Base-by-base conservation (phyloP, 148 eudicot species). In the Dysphania ambrosioides region DNA sequence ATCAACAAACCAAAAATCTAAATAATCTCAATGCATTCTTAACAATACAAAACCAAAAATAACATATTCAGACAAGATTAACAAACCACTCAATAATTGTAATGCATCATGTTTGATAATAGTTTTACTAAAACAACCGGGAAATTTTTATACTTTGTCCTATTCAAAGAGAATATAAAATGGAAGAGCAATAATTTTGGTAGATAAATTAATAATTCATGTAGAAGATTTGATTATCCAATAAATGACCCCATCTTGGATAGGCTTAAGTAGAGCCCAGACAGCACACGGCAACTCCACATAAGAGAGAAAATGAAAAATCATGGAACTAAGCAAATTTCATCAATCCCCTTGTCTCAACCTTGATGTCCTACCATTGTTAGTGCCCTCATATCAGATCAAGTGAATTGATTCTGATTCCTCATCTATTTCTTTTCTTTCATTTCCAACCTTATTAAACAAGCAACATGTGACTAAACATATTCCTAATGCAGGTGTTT, bases 321-420 rank as follows among this genome's bases (percentile, higher is more conserved):
- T 27, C 57, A 32, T 24, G 75, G 68, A n/a, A n/a, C n/a, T n/a
- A n/a, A n/a, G n/a, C n/a, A n/a, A n/a, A n/a, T n/a, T n/a, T n/a
- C 53, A 68, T 74, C 35, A 63, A 75, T 41, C 72, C 56, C 49
- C 57, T 62, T 79, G 82, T 75, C 82, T 75, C 41, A 56, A 75
- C 59, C 55, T 74, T 74, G 27, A 29, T 64, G 69, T 62, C 78
- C 36, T 79, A 38, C 74, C 63, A 74, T 60, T 51, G 58, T n/a
- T n/a, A 70, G 16, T 41, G n/a, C n/a, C n/a, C n/a, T n/a, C n/a
- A n/a, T n/a, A n/a, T n/a, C n/a, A n/a, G 83, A 71, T 71, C 72
- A 34, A 75, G 5, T 21, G 73, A 56, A 55, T 71, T 75, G 67
- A 66, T n/a, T n/a, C n/a, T n/a, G n/a, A n/a, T 75, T 71, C 72